Evolutionary conservation across 176 grass and related monocot genomes (phyloP), one percentile per base, ranked within the genome.

Genomic region (Avena sativa): DNA sequence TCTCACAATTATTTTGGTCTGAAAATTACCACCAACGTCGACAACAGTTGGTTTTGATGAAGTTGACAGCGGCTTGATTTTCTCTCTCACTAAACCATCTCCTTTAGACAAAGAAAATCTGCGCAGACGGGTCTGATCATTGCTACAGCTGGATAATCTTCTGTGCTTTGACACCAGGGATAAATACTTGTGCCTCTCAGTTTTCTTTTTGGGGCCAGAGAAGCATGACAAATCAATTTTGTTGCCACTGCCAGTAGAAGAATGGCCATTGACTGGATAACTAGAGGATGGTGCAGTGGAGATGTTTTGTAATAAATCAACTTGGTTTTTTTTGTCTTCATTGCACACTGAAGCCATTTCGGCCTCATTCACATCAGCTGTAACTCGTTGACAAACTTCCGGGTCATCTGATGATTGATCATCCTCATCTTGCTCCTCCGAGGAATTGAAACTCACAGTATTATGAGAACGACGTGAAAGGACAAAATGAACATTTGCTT

Each of bases 131-230:
- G 79, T 85, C 73, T 79, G 83, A 43, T 99, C 90, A 81, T 91
- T 83, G 74, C 93, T 94, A 76, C 85, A 94, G 85, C 58, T 93
- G 91, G 74, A 82, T 86, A 99, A 83, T 83, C 86, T 94, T 86
- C 92, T 94, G 72, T 83, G 89, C 76, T 99, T 99, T 66, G 89
- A 80, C 44, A 94, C 80, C 57, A 94, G 97, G 3, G 90, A 87
- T 85, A 96, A 96, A 89, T 93, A 96, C 47, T 86, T 84, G 62
- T 84, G 90, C 56, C 58, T 78, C 79, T 85, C 82, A 71, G 78
- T 84, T 81, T 94, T 94, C 72, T 76, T 83, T 89, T 91, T 94
- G 20, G 40, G 71, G 43, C 81, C 68, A 88, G 68, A 76, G 69
- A 69, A 81, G 75, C 26, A 66, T 77, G 81, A 68, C 75, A 44